These are phyloP conservation scores for Fusarium robinianum DNA, from an alignment of 2,329 filamentous ascomycete species.

Conservation along the genomic window DNA sequence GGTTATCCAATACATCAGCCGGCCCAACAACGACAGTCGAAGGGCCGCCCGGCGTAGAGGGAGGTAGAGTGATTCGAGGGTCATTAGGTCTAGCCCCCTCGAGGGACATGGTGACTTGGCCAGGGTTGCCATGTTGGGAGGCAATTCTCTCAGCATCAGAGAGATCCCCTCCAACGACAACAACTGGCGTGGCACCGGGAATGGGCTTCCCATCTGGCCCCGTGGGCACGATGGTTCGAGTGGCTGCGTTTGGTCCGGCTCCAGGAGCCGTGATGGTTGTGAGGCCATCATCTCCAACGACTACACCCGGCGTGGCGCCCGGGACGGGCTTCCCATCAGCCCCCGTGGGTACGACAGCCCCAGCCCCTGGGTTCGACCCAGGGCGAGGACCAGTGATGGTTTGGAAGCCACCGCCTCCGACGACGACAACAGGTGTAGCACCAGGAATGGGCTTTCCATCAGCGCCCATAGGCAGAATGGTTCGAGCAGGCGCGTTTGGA, in stretches of 20 bases:
- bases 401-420: not conserved
- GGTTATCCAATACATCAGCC: too few relatives aligned
- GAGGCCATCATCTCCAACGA: conserved; percentile 4
- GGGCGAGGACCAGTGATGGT: too few relatives aligned
- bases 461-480: conserved; percentile 24
- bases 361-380: too few relatives aligned
- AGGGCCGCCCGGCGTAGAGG: too few relatives aligned
- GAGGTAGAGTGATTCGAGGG: too few relatives aligned
- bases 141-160: too few relatives aligned
- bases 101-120: too few relatives aligned
- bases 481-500: conserved; percentile 9
- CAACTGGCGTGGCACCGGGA: conserved; percentile 8
- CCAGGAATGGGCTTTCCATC: conserved; percentile 23
- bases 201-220: conserved; percentile 22
- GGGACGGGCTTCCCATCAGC: conserved; percentile 20
- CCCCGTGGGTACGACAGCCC: too few relatives aligned
- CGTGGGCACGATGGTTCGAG: conserved; percentile 24
- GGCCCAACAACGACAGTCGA: too few relatives aligned
- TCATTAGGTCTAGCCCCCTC: too few relatives aligned
- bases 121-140: too few relatives aligned
- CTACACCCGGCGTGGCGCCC: conserved; percentile 5
- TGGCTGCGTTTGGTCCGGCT: conserved; percentile 9
- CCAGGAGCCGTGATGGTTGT: conserved; percentile 18
- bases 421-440: conserved; percentile 1
- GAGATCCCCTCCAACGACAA: not conserved